Conservation (phyloP, 1,139 yeast species). For the Blastobotrys arbuscula region DNA sequence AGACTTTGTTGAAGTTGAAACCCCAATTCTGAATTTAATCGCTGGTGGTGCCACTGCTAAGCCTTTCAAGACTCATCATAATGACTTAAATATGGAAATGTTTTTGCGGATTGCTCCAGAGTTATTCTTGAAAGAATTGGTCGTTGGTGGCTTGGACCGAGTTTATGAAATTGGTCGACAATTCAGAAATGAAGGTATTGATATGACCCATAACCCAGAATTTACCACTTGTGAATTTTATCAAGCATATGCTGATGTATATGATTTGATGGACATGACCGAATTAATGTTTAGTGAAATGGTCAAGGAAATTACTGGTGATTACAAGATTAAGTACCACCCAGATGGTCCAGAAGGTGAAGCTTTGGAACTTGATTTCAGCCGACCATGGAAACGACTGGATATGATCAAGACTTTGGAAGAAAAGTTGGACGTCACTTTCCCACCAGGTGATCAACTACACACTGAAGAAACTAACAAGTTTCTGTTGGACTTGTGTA, state of each 20-base stretch:
- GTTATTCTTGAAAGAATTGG: slow-evolving; percentile 90
- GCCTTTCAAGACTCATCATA: slow-evolving; percentile 95
- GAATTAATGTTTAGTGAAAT: slow-evolving; percentile 91
- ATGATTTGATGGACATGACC: slow-evolving; percentile 95
- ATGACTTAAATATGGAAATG: slow-evolving; percentile 93
- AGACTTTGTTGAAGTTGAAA: slow-evolving; percentile 91
- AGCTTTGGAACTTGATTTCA: slow-evolving; percentile 74
- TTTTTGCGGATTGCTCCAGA: slow-evolving; percentile 99
- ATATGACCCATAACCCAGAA: slow-evolving; percentile 96
- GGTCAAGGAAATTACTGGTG: slow-evolving; percentile 94
- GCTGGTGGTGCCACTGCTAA: slow-evolving; percentile 99
- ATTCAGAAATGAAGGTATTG: slow-evolving; percentile 98
- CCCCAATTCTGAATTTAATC: slow-evolving; percentile 97
- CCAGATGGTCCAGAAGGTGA: slow-evolving; percentile 83
- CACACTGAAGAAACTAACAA: slow-evolving; percentile 92
- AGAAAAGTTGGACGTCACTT: slow-evolving; percentile 74
- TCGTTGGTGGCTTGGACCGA: slow-evolving; percentile 97
- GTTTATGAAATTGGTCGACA: slow-evolving; percentile 99
- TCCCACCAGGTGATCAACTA: slow-evolving; percentile 93
- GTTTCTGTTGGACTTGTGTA: slow-evolving; percentile 76
- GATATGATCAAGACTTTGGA: slow-evolving; percentile 97
- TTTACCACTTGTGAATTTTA: slow-evolving; percentile 97
- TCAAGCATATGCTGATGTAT: slow-evolving; percentile 90
- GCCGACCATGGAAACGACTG: slow-evolving; percentile 98
- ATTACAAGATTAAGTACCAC: slow-evolving; percentile 78